Evolutionary conservation across 805 yeast species (phyloP), one percentile per base, ranked within the genome.

Genomic region (Candida gorgasii): DNA sequence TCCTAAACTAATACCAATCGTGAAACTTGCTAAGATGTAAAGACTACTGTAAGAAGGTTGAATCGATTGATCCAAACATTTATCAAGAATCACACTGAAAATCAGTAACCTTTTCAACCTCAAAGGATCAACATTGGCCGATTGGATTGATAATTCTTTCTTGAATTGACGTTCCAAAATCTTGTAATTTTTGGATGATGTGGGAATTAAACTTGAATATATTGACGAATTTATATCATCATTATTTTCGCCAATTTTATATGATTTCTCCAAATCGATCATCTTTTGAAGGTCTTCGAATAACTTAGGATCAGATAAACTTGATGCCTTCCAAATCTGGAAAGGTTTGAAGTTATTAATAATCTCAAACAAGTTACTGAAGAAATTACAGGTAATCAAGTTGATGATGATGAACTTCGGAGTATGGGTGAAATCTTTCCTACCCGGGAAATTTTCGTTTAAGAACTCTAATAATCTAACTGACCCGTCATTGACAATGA

Each of bases 401-500:
- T 70, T 70, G 32, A 70, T 59, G 8, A 70, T 57, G 11, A 67
- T 60, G 24, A 69, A 32, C 45, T 61, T 61, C 0, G 70, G 68
- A 8, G 19, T 13, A 23, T 17, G 17, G 4, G 17, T 19, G 20
- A 27, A 19, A 7, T 44, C 48, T 15, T 34, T 14, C 8, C 24
- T 14, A 7, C n/a, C 20, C 8, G 28, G 20, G 32, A 54, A 50
- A 14, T 54, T 46, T 23, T 44, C 41, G 2, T 50, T 36, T 30
- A 63, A 47, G 29, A 50, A 56, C 26, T 63, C 64, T 4, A 61
- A 52, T 36, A 68, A 53, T 4, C 47, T 49, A 12, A 39, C 39
- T 3, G 71, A 61, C 7, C 75, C 75, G 43, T 70, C 73, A 43
- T 70, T 70, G 11, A 70, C 54, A 8, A 67, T 46, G 39, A 70